Evolutionary conservation across 768 basidiomycete genomes (phyloP), one percentile per base, ranked within the genome.

Genomic region (Suillus alpinus): DNA sequence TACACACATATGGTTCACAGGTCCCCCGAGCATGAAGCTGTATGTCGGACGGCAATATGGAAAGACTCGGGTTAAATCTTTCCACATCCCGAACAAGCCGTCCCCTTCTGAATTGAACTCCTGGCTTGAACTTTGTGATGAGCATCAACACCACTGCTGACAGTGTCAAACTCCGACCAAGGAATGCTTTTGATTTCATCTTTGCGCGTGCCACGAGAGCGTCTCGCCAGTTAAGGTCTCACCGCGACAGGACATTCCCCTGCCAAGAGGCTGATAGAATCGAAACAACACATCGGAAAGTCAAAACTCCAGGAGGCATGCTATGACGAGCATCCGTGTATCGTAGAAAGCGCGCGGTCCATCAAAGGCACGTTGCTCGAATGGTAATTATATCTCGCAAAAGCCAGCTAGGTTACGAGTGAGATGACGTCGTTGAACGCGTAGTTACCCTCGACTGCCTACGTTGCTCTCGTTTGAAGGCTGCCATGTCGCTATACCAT

Each of bases 131-230:
- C 14, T 47, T 26, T 6, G 49, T 29, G 18, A 9, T 50, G 49
- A 29, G 29, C 9, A 18, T 10, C 29, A 29, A 31, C 1, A 29
- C 26, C 7, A 29, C 8, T 9, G 14, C 16, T 50, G 9, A 4
- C 16, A 50, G 29, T 10, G 49, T 31, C 18, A 50, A n/a, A 31
- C 10, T 47, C 49, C 6, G 31, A n/a, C 29, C 29, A 32, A 80
- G 79, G 79, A 80, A 82, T 59, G 76, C 47, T 26, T 29, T 14
- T 16, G 23, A 26, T 14, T 26, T 80, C 20, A 67, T 81, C 32
- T 81, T 81, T 66, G 80, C 79, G 79, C 79, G 12, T 73, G 80
- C 62, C 75, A 74, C 46, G 78, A 80, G 60, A 75, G 76, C 1
- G 71, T 80, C 40, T 81, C 78, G 4, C 80, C 80, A 0, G 80